Evolutionary conservation across 345 rosid species (phyloP).

Genomic region (Moringa oleifera): DNA sequence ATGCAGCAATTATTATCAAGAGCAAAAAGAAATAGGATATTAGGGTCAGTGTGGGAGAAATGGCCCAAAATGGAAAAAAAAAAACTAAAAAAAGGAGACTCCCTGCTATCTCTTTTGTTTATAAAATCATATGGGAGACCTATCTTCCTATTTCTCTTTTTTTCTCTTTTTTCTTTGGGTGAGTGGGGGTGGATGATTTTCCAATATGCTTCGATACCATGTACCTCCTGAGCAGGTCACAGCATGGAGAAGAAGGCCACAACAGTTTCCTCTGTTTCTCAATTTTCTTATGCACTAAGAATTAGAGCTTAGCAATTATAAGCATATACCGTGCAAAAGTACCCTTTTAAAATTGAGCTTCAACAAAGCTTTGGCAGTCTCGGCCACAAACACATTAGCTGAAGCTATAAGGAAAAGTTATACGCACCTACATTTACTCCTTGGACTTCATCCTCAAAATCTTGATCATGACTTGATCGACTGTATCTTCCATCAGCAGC

Average conservation of each 20-base stretch:
- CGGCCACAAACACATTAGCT: not conserved
- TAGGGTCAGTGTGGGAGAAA: too few relatives aligned
- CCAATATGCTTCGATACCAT: not conserved
- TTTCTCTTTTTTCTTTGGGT: not conserved
- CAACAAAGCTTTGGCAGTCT: too few relatives aligned
- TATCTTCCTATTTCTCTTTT: too few relatives aligned
- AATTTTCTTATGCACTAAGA: not conserved
- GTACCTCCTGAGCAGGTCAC: not conserved
- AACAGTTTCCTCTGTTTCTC: not conserved
- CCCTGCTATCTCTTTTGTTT: too few relatives aligned
- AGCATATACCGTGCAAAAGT: not conserved
- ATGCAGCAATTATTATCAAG: not conserved
- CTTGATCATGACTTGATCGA: slow-evolving; percentile 76
- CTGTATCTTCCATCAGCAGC: slow-evolving; percentile 93
- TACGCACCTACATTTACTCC: slow-evolving; percentile 47
- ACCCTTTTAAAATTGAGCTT: not conserved
- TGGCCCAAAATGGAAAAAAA: too few relatives aligned
- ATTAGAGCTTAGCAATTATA: not conserved
- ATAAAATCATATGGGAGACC: too few relatives aligned
- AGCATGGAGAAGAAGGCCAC: not conserved
- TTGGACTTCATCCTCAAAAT: slow-evolving; percentile 61
- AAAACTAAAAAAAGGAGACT: too few relatives aligned
- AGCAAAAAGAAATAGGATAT: not conserved
- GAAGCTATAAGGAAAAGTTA: not conserved
- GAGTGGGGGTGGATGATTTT: not conserved